Evolutionary conservation across 1,284 basidiomycete species (phyloP).

Genomic region (Trametes hirsuta): DNA sequence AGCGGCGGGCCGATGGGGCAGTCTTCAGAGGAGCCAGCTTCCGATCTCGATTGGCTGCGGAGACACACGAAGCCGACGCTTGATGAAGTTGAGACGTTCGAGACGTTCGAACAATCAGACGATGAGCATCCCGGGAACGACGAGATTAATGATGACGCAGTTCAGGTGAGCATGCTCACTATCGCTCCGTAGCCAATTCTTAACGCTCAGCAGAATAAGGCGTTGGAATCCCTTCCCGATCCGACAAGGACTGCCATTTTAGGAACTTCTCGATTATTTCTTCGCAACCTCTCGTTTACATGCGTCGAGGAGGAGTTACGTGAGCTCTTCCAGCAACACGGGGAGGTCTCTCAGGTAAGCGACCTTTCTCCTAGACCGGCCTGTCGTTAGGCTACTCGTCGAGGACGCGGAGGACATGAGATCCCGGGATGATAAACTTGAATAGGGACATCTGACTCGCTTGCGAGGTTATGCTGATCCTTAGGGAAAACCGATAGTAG

Average conservation of each 20-base stretch:
- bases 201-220: conserved; percentile 4
- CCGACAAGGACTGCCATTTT: conserved; percentile 68
- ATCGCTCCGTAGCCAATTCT: background rate
- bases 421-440: conserved; percentile 41
- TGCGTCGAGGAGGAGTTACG: conserved; percentile 77
- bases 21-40: conserved; percentile 39
- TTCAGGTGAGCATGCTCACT: conserved; percentile 8
- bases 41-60: conserved; percentile 80
- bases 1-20: conserved; percentile 18
- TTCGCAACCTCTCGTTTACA: conserved; percentile 90
- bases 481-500: conserved; percentile 63
- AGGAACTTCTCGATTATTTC: conserved; percentile 82
- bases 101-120: conserved; percentile 63
- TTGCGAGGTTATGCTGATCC: conserved; percentile 57
- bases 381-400: background rate
- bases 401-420: conserved; percentile 8
- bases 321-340: conserved; percentile 73
- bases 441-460: conserved; percentile 52
- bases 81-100: conserved; percentile 39
- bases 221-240: conserved; percentile 35
- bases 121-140: conserved; percentile 47
- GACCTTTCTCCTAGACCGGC: background rate
- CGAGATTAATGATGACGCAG: conserved; percentile 15
- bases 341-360: conserved; percentile 74
- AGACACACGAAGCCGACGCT: conserved; percentile 59